Conservation (phyloP, 2,329 filamentous ascomycete species). For the Graphilbum fragrans region DNA sequence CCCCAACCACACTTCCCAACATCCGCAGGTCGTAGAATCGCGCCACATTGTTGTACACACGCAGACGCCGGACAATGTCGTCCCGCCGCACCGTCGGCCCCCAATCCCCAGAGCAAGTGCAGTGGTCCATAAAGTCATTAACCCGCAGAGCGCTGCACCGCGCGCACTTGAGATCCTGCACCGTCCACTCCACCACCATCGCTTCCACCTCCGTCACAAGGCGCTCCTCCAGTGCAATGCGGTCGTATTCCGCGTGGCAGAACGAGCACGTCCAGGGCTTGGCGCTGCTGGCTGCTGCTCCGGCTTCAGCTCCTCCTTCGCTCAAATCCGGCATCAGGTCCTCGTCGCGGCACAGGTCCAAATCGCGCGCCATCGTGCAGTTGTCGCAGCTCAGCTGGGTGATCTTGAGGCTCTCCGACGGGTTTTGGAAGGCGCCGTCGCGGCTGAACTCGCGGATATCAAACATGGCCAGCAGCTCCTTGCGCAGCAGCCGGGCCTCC, state of each 20-base stretch:
- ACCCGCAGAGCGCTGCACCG: constrained; percentile 61
- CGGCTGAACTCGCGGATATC: constrained; percentile 89
- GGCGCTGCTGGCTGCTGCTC: constrained; percentile 10
- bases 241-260: constrained; percentile 65
- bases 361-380: constrained; percentile 78
- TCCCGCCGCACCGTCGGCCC: constrained; percentile 54
- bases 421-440: constrained; percentile 80
- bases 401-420: constrained; percentile 62
- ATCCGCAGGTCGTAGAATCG: constrained; percentile 71
- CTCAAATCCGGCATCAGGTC: constrained; percentile 52
- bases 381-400: constrained; percentile 73
- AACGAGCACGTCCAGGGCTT: constrained; percentile 63
- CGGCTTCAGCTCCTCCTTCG: constrained; percentile 5
- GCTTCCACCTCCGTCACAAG: constrained; percentile 68
- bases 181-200: constrained; percentile 66
- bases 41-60: constrained; percentile 63
- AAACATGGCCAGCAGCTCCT: constrained; percentile 80
- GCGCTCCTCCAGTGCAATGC: constrained; percentile 72
- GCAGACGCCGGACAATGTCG: constrained; percentile 52
- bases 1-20: constrained; percentile 62
- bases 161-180: constrained; percentile 76
- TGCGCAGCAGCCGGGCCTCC: constrained; percentile 77
- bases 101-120: constrained; percentile 85
- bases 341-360: constrained; percentile 87
- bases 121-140: constrained; percentile 96